Percentiles rank a stretch among this genome's conserved stretches.
Evolutionary conservation across 164 flowering plant genomes (phyloP).

Genomic region (Stephania cephalantha): DNA sequence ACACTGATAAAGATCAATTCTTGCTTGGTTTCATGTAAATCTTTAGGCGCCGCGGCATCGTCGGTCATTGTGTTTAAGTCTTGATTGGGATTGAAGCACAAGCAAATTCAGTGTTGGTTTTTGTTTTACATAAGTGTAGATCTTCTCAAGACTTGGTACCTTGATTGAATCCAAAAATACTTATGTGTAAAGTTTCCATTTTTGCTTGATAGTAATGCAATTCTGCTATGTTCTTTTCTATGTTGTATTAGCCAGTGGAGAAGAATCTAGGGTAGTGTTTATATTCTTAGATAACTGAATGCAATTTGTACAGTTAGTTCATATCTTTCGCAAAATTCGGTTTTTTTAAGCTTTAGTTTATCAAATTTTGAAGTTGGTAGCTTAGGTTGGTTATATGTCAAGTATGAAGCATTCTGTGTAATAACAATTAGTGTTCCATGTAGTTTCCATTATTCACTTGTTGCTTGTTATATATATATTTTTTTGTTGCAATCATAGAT

Average conservation of each 20-base stretch:
- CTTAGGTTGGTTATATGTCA: neutral
- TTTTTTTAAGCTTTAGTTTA: neutral
- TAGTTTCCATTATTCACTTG: neutral
- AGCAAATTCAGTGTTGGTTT: too few relatives aligned
- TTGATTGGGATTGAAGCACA: too few relatives aligned
- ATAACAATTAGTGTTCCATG: too few relatives aligned
- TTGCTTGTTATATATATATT: neutral
- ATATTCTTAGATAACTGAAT: neutral
- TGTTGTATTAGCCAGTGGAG: neutral
- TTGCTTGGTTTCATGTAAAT: neutral
- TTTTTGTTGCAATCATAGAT: neutral
- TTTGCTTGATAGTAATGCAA: neutral
- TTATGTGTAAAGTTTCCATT: neutral
- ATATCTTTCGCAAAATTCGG: neutral
- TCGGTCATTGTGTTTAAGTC: too few relatives aligned
- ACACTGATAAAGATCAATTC: neutral
- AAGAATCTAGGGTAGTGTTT: neutral
- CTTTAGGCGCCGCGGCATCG: too few relatives aligned
- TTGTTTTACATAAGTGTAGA: too few relatives aligned
- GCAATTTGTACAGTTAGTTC: neutral
- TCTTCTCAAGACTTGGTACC: neutral
- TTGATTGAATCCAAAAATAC: neutral
- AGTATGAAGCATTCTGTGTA: neutral
- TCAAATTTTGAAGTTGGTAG: neutral
- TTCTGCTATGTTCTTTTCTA: neutral